These are phyloP conservation scores for Skeletonema potamos DNA, from an alignment of 108 stramenopile genomes.

Conservation along the genomic window DNA sequence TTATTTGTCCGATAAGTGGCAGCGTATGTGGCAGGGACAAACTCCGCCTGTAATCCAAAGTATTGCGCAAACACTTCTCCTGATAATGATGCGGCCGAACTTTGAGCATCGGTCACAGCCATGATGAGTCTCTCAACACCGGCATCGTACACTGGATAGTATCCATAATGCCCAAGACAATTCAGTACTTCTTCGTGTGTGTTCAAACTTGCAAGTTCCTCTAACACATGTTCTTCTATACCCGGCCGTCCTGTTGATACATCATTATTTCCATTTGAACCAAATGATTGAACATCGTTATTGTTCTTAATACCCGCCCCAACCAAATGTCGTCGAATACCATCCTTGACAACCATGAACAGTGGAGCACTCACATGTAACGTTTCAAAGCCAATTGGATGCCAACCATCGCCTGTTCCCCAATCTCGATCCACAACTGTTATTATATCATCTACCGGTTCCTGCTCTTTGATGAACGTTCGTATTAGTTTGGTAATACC, in stretches of 20 bases:
- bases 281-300: background rate
- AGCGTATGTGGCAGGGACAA: background rate
- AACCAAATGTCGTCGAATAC: constrained; percentile 27
- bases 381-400: constrained; percentile 45
- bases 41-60: background rate
- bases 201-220: background rate
- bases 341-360: constrained; percentile 35
- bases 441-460: constrained; percentile 54
- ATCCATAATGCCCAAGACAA: background rate
- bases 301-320: constrained; percentile 28
- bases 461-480: constrained; percentile 32
- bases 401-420: constrained; percentile 49
- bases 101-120: background rate
- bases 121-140: constrained; percentile 14
- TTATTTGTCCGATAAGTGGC: constrained; percentile 2
- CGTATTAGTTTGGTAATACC: constrained; percentile 51
- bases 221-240: background rate
- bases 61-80: background rate
- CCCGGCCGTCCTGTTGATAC: background rate
- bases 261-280: constrained; percentile 1
- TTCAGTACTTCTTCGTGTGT: background rate
- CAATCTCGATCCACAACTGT: constrained; percentile 65
- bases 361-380: constrained; percentile 42
- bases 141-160: constrained; percentile 20
- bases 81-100: background rate